Conservation (phyloP, 2,329 filamentous ascomycete species). For the Rasamsonia emersonii region DNA sequence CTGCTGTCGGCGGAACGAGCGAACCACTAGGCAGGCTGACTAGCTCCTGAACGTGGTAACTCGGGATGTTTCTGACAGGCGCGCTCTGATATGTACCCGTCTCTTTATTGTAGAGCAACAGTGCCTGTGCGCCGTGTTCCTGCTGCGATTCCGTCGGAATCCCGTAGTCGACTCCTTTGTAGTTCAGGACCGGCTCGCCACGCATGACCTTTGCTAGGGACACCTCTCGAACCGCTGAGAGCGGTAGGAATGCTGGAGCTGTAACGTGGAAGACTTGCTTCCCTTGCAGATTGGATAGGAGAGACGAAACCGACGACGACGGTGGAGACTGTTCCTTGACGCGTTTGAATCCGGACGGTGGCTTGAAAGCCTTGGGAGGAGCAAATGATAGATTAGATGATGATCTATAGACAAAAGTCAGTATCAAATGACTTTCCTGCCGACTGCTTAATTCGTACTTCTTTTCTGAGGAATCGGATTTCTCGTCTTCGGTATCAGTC, state of each 20-base stretch:
- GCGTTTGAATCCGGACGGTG: conserved; percentile 35
- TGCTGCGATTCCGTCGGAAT: conserved; percentile 27
- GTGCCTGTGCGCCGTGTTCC: conserved; percentile 19
- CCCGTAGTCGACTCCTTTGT: conserved; percentile 35
- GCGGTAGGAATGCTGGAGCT: conserved; percentile 35
- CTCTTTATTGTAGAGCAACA: conserved; percentile 29
- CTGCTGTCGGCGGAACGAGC: conserved; percentile 14
- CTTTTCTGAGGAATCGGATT: conserved; percentile 14
- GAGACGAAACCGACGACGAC: conserved; percentile 23
- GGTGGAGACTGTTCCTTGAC: conserved; percentile 23
- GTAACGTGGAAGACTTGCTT: conserved; percentile 44
- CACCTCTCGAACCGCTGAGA: conserved; percentile 38
- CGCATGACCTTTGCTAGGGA: conserved; percentile 32
- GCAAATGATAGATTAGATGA: conserved; percentile 14
- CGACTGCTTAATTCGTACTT: conserved; percentile 11
- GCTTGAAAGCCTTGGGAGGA: conserved; percentile 29
- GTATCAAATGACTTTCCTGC: conserved; percentile 11
- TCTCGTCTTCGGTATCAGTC: conserved; percentile 13
- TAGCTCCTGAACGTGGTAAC: conserved; percentile 29
- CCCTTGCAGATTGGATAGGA: conserved; percentile 30
- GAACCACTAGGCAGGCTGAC: conserved; percentile 21
- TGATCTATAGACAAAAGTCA: conserved; percentile 4
- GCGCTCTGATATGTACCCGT: conserved; percentile 25
- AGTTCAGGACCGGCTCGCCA: conserved; percentile 33
- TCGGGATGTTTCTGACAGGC: conserved; percentile 18